Conservation (phyloP, 2,329 filamentous ascomycete species). For the Cytospora piceae region DNA sequence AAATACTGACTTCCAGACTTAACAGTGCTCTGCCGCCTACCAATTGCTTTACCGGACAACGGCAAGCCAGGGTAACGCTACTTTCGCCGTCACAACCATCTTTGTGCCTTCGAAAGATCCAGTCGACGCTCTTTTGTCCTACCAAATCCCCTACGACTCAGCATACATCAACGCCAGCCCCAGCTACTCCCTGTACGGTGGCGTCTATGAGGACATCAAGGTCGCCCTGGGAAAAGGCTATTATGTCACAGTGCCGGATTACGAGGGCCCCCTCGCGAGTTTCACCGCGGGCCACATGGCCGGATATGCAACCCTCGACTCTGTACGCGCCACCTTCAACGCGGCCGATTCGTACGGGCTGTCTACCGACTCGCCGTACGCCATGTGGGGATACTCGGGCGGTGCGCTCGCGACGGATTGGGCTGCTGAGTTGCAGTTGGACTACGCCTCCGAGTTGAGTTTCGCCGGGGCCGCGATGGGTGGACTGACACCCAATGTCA, state of each 20-base stretch:
- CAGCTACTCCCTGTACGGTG: slow-evolving; percentile 40
- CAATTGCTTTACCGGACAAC: slow-evolving; percentile 44
- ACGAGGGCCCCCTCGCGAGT: slow-evolving; percentile 46
- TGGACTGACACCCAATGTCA: slow-evolving; percentile 48
- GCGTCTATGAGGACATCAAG: slow-evolving; percentile 39
- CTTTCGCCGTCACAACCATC: slow-evolving; percentile 43
- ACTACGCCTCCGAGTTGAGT: slow-evolving; percentile 52
- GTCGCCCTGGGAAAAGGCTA: slow-evolving; percentile 47
- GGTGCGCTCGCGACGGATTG: slow-evolving; percentile 54
- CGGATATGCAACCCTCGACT: slow-evolving; percentile 49
- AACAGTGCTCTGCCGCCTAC: slow-evolving; percentile 33
- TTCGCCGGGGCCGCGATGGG: slow-evolving; percentile 51
- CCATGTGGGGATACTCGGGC: slow-evolving; percentile 59
- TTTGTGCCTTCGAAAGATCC: slow-evolving; percentile 35
- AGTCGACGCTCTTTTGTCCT: slow-evolving; percentile 43
- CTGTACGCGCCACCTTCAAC: slow-evolving; percentile 45
- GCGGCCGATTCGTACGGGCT: slow-evolving; percentile 37
- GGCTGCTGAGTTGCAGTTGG: slow-evolving; percentile 51
- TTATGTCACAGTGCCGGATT: slow-evolving; percentile 51
- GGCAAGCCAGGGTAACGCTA: slow-evolving; percentile 37
- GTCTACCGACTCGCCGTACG: slow-evolving; percentile 39
- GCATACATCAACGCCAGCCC: slow-evolving; percentile 44
- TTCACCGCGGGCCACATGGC: slow-evolving; percentile 47
- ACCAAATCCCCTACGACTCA: slow-evolving; percentile 47
- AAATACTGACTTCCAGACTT: neutral